Evolutionary conservation across 2,329 filamentous ascomycete genomes (phyloP), one percentile per base, ranked within the genome.

Genomic region (Pyricularia grisea): DNA sequence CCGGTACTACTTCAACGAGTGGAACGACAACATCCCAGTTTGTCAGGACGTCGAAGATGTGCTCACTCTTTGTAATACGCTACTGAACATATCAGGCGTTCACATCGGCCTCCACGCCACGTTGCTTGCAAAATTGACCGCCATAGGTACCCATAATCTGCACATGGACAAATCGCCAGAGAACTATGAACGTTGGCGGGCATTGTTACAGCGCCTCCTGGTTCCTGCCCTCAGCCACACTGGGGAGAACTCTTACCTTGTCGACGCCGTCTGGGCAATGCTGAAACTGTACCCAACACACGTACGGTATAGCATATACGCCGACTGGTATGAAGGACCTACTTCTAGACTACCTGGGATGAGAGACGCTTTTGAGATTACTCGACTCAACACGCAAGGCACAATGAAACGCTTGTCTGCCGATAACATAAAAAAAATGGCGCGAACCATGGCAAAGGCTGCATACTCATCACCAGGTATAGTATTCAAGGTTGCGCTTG

Each of bases 1-100:
- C 77, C 88, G 91, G 42, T 98, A 96, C 77, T 99, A 99, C 78
- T 97, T 95, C 89, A 93, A 97, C 70, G 95, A 98, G 73, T 99
- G 95, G 95, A 85, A 89, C 2, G 94, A 98, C 78, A 97, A 95
- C 72, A 85, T 99, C 65, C 96, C 95, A 0, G 81, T 97, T 25
- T 99, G 95, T 76, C 94, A 97, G 77, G 91, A 84, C 1, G 88
- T 97, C 6, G 93, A 97, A 71, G 95, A 99, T 76, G 85, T 99
- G 17, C 95, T 98, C 77, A 89, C 90, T 2, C 86, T 97, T 0
- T 96, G 93, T 78, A 87, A 88, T 70, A 94, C 93, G 0, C 85
- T 99, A 27, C 82, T 97, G 65, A 96, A 95, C 72, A 81, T 94
- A 28, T 91, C 94, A 0, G 94, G 95, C 2, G 89, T 96, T 71